Percentiles rank a stretch among this genome's conserved stretches.
Evolutionary conservation across 140 eudicot genomes (phyloP).

Genomic region (Anethum foeniculum): DNA sequence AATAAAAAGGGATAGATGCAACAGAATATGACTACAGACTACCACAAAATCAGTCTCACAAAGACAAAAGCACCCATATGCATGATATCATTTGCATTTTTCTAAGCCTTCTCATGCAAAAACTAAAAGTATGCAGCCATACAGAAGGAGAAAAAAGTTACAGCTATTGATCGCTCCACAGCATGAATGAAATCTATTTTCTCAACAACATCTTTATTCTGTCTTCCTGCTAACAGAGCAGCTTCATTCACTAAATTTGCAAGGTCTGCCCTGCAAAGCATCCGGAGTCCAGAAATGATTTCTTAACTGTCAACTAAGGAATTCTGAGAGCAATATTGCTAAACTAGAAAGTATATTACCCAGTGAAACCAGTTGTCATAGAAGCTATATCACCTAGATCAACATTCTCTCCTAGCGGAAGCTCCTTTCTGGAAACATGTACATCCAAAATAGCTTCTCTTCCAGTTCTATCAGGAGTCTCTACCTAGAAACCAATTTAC

Average conservation of each 20-base stretch:
- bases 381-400: slow-evolving; percentile 67
- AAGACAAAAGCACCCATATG: not conserved
- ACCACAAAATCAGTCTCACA: not conserved
- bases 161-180: slow-evolving; percentile 96
- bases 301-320: slow-evolving; percentile 7
- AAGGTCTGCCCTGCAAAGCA: slow-evolving; percentile 83
- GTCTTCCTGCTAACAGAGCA: slow-evolving; percentile 95
- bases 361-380: slow-evolving; percentile 98
- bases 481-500: slow-evolving; percentile 50
- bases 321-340: not conserved
- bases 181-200: slow-evolving; percentile 80
- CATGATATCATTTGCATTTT: not conserved
- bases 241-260: slow-evolving; percentile 98
- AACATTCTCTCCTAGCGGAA: slow-evolving; percentile 79
- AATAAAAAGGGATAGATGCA: not conserved
- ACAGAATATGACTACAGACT: not conserved
- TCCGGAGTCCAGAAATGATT: slow-evolving; percentile 15
- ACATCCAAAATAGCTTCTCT: slow-evolving; percentile 80
- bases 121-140: not conserved
- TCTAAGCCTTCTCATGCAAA: not conserved
- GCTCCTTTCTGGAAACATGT: slow-evolving; percentile 85
- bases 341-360: slow-evolving; percentile 33
- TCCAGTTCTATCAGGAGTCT: slow-evolving; percentile 92
- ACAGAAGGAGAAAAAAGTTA: slow-evolving; percentile 22
- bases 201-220: slow-evolving; percentile 63